Evolutionary conservation across 805 yeast genomes (phyloP), one percentile per base, ranked within the genome.

Genomic region (Kazachstania psychrophila): DNA sequence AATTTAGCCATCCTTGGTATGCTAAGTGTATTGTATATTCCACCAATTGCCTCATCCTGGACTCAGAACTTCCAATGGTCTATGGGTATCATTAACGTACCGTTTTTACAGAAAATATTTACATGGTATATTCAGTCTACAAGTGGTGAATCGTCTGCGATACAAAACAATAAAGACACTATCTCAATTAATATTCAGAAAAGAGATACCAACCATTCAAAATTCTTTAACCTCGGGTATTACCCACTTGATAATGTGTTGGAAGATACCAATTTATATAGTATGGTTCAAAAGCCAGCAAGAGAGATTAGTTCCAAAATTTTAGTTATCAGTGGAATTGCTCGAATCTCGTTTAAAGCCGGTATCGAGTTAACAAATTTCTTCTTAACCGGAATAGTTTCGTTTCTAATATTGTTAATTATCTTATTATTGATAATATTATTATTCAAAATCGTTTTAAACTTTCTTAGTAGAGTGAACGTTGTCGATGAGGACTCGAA

Each of bases 31-130:
- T 72, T 83, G 16, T 67, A 73, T 42, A 82, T 86, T 16, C 97
- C 98, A 2, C 98, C 98, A 2, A 88, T 92, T 48, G 96, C 96
- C 4, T 85, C 94, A 3, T 87, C 97, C 2, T 89, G 98, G 98
- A 77, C 92, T 23, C 95, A 89, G 61, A 89, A 89, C 64, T 89
- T 89, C 68, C 78, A 75, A 61, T 89, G 97, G 97, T 77, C 96
- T 1, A 73, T 89, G 73, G 98, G 98, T 33, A 78, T 89, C 46
- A 83, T 92, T 50, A 71, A 72, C 37, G 74, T 78, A 6, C 60
- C 62, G 9, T 83, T 86, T 52, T 79, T 89, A 74, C 96, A 88
- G 58, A 59, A 67, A 28, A 81, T 86, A 44, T 79, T 89, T 46
- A 75, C 79, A 56, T 89, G 98, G 98, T 89, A 88, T 59, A 78